Percentiles rank a stretch among this genome's conserved stretches.
phyloP scores from a whole-genome alignment of 768 basidiomycete species.

The Galerina marginata region DNA sequence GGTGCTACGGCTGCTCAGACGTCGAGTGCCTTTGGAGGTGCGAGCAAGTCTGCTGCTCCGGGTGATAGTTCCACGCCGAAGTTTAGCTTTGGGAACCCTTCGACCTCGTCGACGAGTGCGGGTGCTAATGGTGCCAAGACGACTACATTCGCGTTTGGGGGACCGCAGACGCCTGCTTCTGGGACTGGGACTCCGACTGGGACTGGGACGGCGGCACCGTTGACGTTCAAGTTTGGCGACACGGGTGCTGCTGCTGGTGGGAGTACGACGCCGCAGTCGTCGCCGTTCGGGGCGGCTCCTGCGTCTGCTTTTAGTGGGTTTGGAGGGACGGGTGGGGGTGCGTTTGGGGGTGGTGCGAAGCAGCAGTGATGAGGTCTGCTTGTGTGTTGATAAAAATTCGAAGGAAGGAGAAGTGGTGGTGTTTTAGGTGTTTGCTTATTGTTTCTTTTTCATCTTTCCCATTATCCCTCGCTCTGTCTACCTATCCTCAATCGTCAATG shows the following conservation, averaged over 20 bases:
- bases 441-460: not conserved
- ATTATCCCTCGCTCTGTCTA: not conserved
- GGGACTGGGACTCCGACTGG: slow-evolving; percentile 12
- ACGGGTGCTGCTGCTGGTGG: slow-evolving; percentile 3
- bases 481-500: not conserved
- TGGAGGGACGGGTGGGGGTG: slow-evolving; percentile 10
- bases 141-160: not conserved
- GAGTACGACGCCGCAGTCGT: slow-evolving; percentile 28
- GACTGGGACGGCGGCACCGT: not conserved
- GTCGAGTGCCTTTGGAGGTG: slow-evolving; percentile 16
- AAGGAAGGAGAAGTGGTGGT: not conserved
- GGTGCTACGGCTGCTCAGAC: slow-evolving; percentile 25
- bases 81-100: slow-evolving; percentile 2
- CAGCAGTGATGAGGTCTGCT: not conserved
- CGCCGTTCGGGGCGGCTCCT: slow-evolving; percentile 34
- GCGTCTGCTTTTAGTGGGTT: slow-evolving; percentile 31
- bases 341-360: slow-evolving; percentile 15
- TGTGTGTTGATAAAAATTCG: not conserved
- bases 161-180: slow-evolving; percentile 12
- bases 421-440: slow-evolving; percentile 1
- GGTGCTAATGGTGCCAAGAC: not conserved
- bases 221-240: slow-evolving; percentile 27
- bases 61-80: not conserved
- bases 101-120: not conserved
- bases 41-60: slow-evolving; percentile 5